Percentiles rank a stretch among this genome's conserved stretches.
Evolutionary conservation across 2,329 filamentous ascomycete species (phyloP).

Genomic region (Pyrenophora graminea): DNA sequence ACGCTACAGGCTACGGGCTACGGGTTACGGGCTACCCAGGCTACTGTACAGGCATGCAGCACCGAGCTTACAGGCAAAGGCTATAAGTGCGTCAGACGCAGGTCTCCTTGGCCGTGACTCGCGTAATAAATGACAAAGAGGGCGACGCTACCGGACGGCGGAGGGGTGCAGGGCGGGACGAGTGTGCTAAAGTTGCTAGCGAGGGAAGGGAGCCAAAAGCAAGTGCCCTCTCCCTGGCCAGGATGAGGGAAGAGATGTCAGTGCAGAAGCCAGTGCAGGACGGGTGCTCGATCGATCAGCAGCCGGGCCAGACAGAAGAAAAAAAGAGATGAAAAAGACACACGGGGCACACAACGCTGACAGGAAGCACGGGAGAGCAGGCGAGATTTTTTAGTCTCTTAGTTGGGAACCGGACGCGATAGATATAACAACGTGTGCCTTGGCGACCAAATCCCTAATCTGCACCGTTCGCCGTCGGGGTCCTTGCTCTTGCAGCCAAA

Average conservation of each 20-base stretch:
- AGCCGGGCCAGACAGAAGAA: neutral
- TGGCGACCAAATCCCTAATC: slow-evolving; percentile 16
- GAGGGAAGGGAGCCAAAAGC: slow-evolving; percentile 7
- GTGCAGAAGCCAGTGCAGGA: no score
- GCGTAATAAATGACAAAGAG: slow-evolving; percentile 4
- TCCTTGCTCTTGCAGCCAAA: slow-evolving; percentile 6
- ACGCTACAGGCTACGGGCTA: neutral
- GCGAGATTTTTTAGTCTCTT: no score
- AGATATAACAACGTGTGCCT: slow-evolving; percentile 13
- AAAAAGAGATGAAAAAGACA: neutral
- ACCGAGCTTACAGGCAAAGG: neutral
- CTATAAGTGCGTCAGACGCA: slow-evolving; percentile 4
- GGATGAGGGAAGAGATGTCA: no score
- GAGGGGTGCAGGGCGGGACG: slow-evolving; percentile 11
- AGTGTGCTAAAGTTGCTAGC: neutral
- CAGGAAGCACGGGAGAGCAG: no score
- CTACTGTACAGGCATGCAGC: slow-evolving; percentile 1
- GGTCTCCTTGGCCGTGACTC: slow-evolving; percentile 4
- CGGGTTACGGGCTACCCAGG: no score
- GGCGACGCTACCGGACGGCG: slow-evolving; percentile 14
- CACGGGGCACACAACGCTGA: neutral
- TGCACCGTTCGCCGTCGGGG: slow-evolving; percentile 11
- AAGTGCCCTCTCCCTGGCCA: neutral
- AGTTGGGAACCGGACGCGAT: neutral
- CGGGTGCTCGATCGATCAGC: neutral